Evolutionary conservation across 2,329 filamentous ascomycete species (phyloP).

Genomic region (Furcasterigmium sp.): DNA sequence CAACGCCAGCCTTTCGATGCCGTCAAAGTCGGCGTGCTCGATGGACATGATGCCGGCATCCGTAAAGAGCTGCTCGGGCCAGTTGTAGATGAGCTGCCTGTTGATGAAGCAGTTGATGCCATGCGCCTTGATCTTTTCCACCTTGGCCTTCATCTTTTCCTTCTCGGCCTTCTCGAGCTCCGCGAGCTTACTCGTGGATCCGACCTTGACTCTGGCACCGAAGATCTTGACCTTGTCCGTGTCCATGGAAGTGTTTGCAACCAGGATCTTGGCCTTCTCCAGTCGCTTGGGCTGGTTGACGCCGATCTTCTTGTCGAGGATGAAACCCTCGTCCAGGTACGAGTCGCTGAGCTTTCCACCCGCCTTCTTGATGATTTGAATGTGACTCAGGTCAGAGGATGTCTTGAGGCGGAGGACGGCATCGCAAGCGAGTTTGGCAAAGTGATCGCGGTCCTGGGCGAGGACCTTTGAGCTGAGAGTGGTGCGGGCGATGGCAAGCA

Average conservation of each 20-base stretch:
- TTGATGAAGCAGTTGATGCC: slow-evolving; percentile 99
- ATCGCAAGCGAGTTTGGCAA: slow-evolving; percentile 82
- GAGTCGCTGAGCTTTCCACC: slow-evolving; percentile 97
- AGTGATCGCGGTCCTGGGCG: slow-evolving; percentile 88
- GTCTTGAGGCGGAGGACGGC: slow-evolving; percentile 86
- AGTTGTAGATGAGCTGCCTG: slow-evolving; percentile 99
- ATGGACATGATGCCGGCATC: slow-evolving; percentile 98
- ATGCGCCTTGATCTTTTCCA: slow-evolving; percentile 97
- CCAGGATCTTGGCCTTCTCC: slow-evolving; percentile 96
- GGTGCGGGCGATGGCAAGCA: slow-evolving; percentile 85
- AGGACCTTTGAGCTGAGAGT: slow-evolving; percentile 97
- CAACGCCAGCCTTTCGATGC: slow-evolving; percentile 88
- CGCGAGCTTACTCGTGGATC: slow-evolving; percentile 93
- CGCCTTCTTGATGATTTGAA: slow-evolving; percentile 99
- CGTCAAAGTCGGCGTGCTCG: slow-evolving; percentile 98
- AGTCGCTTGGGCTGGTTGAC: slow-evolving; percentile 97
- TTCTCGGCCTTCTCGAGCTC: slow-evolving; percentile 97
- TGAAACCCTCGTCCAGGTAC: slow-evolving; percentile 96
- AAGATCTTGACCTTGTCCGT: slow-evolving; percentile 99
- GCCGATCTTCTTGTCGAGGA: slow-evolving; percentile 97
- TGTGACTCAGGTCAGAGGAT: slow-evolving; percentile 91
- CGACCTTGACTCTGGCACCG: slow-evolving; percentile 92
- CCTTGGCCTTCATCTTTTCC: slow-evolving; percentile 99
- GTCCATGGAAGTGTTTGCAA: slow-evolving; percentile 98
- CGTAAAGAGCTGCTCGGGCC: slow-evolving; percentile 97